Evolutionary conservation across 2,329 filamentous ascomycete genomes (phyloP).

Genomic region (Xylariomycetidae sp.): DNA sequence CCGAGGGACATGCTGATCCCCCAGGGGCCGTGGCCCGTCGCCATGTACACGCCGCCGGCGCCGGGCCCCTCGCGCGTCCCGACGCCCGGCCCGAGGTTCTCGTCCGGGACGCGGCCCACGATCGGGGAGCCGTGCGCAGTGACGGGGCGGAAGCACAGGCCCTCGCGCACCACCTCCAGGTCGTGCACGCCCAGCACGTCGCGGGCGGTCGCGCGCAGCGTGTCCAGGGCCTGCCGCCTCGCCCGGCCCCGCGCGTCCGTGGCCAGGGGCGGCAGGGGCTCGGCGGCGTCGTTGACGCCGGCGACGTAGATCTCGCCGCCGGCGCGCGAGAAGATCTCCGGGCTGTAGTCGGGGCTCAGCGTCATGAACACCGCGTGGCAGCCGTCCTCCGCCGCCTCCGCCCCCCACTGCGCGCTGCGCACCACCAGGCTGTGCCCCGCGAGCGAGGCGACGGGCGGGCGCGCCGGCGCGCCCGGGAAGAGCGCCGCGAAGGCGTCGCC

Average conservation of each 20-base stretch:
- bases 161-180: constrained; percentile 57
- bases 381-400: constrained; percentile 21
- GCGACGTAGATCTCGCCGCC: constrained; percentile 68
- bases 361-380: constrained; percentile 67
- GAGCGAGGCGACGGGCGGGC: constrained; percentile 54
- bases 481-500: constrained; percentile 56
- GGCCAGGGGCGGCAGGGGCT: constrained; percentile 54
- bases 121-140: constrained; percentile 60
- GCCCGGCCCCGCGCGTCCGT: constrained; percentile 37
- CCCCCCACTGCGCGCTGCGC: constrained; percentile 51
- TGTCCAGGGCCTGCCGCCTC: constrained; percentile 39
- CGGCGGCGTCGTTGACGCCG: constrained; percentile 57
- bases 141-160: constrained; percentile 68
- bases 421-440: constrained; percentile 70
- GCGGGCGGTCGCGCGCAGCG: constrained; percentile 42
- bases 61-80: constrained; percentile 34
- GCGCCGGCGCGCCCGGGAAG: constrained; percentile 49
- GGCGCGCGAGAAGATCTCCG: constrained; percentile 63
- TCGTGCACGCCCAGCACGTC: constrained; percentile 42
- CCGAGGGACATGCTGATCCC: constrained; percentile 60
- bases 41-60: constrained; percentile 61
- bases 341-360: constrained; percentile 48
- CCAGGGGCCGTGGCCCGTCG: constrained; percentile 72
- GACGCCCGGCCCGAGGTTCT: constrained; percentile 44
- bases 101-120: constrained; percentile 50